Evolutionary conservation across 116 monocot species (phyloP).

Genomic region (Iris pallida): DNA sequence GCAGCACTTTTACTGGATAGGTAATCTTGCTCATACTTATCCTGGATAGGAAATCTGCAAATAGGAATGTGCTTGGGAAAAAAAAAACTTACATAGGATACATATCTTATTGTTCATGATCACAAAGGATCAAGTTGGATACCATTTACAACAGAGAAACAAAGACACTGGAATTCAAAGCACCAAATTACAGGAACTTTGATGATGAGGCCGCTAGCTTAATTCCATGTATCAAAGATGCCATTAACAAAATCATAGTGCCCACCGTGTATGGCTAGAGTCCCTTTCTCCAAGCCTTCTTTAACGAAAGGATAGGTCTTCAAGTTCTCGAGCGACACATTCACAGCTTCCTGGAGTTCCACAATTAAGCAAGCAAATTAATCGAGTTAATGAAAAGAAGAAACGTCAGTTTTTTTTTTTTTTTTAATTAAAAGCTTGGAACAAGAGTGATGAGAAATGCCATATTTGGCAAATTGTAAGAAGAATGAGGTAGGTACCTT

Average conservation of each 20-base stretch:
- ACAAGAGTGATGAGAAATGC: no score
- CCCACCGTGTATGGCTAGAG: constrained; percentile 37
- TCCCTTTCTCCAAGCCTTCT: constrained; percentile 46
- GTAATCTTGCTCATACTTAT: no score
- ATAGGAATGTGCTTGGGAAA: no score
- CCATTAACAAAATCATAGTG: constrained; percentile 67
- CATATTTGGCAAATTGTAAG: neutral
- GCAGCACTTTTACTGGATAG: no score
- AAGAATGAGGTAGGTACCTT: constrained; percentile 37
- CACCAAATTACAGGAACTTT: no score
- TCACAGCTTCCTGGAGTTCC: constrained; percentile 50
- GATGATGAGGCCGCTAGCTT: no score
- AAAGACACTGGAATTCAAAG: neutral
- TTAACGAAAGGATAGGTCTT: constrained; percentile 71
- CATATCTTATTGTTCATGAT: neutral
- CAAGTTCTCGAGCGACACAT: constrained; percentile 61
- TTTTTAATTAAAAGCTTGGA: neutral
- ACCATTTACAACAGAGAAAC: neutral
- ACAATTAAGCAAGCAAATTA: neutral
- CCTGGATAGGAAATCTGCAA: no score
- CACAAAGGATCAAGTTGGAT: neutral
- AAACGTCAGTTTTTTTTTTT: neutral
- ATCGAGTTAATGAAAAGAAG: neutral
- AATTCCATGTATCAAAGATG: constrained; percentile 46
- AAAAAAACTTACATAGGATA: neutral